Evolutionary conservation across 345 rosid genomes (phyloP).

Genomic region (Citrus unshiu): DNA sequence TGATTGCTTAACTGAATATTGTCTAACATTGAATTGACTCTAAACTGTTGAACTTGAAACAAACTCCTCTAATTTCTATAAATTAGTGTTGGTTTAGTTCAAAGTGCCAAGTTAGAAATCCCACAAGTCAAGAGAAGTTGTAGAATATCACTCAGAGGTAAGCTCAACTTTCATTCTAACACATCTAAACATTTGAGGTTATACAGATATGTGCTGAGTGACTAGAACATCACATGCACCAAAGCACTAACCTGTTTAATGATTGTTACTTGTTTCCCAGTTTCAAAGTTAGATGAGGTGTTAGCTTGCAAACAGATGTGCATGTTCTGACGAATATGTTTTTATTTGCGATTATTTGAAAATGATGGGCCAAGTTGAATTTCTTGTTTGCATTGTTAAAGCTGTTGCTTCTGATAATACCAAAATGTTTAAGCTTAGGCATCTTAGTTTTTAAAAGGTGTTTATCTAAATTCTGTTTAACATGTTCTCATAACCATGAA

Average conservation of each 20-base stretch:
- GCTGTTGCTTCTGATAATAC: background rate
- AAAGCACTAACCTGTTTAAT: background rate
- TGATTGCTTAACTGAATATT: background rate
- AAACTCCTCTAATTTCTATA: background rate
- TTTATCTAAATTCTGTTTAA: background rate
- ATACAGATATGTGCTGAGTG: background rate
- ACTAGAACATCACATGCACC: background rate
- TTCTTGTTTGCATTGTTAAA: background rate
- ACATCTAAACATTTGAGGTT: background rate
- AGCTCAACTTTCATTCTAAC: background rate
- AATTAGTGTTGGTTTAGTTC: background rate
- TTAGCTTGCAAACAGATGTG: background rate
- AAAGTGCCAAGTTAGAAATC: background rate
- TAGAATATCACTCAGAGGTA: background rate
- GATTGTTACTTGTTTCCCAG: background rate
- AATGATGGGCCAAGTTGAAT: background rate
- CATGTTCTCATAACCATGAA: background rate
- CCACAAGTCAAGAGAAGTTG: background rate
- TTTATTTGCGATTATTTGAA: background rate
- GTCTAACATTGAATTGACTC: background rate
- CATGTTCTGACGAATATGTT: background rate
- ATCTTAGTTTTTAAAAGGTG: background rate
- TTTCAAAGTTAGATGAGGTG: constrained; percentile 1
- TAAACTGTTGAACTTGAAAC: background rate
- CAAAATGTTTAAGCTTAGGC: background rate